phyloP scores from a whole-genome alignment of 345 rosid genomes.

The Fremontodendron californicum region DNA sequence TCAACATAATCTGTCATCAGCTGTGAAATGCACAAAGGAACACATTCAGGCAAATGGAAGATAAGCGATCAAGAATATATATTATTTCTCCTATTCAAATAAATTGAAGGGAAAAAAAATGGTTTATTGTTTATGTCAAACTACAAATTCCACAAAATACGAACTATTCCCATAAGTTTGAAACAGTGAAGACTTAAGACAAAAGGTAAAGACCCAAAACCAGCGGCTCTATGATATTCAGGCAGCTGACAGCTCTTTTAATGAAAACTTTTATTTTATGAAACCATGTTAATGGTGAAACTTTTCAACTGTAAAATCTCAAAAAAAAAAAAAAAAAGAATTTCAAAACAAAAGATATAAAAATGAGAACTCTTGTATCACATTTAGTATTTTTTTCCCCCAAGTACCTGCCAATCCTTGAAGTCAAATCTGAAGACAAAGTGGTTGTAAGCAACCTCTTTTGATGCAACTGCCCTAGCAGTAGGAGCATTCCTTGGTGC shows the following conservation, averaged over 20 bases:
- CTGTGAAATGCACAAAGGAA: slow-evolving; percentile 20
- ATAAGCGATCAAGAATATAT: background rate
- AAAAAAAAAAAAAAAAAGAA: background rate
- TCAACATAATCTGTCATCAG: slow-evolving; percentile 27
- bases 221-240: background rate
- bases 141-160: background rate
- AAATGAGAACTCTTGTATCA: background rate
- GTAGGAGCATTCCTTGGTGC: slow-evolving; percentile 45
- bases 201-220: background rate
- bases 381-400: background rate
- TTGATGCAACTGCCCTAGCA: slow-evolving; percentile 31
- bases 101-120: background rate
- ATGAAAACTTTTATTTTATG: background rate
- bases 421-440: slow-evolving; percentile 48
- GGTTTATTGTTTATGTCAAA: background rate
- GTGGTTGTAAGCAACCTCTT: slow-evolving; percentile 31
- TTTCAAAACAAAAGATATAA: background rate
- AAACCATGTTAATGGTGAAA: background rate
- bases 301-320: background rate
- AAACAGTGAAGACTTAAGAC: too few species aligned
- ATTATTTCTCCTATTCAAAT: background rate
- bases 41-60: background rate
- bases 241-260: background rate
- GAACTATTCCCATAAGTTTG: too few species aligned
- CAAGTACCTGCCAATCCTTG: slow-evolving; percentile 44